Base-by-base conservation (phyloP, 768 basidiomycete genomes). In the Boletellus ananas region DNA sequence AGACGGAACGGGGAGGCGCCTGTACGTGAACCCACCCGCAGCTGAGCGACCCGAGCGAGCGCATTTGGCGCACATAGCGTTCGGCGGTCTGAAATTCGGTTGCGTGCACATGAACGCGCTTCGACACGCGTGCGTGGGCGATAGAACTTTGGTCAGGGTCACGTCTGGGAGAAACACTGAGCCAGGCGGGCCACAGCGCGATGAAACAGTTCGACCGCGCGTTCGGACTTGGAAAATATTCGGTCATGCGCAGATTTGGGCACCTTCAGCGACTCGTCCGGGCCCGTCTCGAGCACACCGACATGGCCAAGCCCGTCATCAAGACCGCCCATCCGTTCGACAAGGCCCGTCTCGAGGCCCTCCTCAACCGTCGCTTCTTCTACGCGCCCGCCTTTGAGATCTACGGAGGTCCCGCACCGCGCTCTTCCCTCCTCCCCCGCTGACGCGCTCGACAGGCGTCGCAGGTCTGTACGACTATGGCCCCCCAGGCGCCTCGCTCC, bases 301-400 rank as follows among this genome's bases (percentile, higher is more conserved):
- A 55, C 43, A 70, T 69, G 69, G 48, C 64, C 11, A 58, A 3
- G 17, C 16, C 58, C 1, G 50, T 94, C 55, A 88, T 94, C 78
- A 95, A 88, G 73, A 80, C 79, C 2, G 86, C 83, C 0, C 91
- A 94, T 63, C 65, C 84, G 2, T 99, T 99, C 65, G 90, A 94
- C 69, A 95, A 94, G 71, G 56, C 73, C 18, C 79, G 84, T 20
- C 78, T 98, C 29, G 96, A 98, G 61, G 85, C 85, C 20, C 71
- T 95, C 41, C 79, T 98, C 47, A 88, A 85, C 63, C 82, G 89
- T 49, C 78, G 96, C 43, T 99, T 99, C 77, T 99, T 98, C 77
- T 98, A 90, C 66, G 91, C 95, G 4, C 95, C 95, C 20, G 91
- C 96, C 5, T 99, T 98, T 62, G 96, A 98, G 71, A 97, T 99